Percentiles rank a stretch among this genome's conserved stretches.
These are phyloP conservation scores for Solanum raphanifolium DNA, from an alignment of 257 asterid species.

Conservation along the genomic window DNA sequence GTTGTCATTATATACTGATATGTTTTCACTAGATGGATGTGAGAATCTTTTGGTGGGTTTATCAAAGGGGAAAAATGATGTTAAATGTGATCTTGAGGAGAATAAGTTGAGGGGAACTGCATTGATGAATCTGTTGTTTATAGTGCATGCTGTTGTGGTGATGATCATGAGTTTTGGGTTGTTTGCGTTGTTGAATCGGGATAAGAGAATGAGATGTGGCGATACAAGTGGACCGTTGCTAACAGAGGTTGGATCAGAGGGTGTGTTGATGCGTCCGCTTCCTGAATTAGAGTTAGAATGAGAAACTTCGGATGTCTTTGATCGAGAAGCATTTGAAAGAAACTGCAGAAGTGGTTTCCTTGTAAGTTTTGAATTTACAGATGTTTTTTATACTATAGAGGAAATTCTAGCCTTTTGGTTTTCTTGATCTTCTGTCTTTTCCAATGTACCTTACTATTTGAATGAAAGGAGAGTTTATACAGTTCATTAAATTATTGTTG, in stretches of 20 bases:
- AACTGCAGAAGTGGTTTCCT: background rate
- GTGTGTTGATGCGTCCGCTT: conserved; percentile 44
- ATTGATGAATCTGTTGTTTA: conserved; percentile 44
- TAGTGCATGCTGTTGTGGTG: conserved; percentile 34
- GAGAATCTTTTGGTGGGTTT: conserved; percentile 21
- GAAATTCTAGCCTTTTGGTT: background rate
- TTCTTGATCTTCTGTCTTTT: background rate
- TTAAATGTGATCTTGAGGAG: conserved; percentile 63
- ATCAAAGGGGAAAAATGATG: conserved; percentile 32
- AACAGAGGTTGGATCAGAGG: conserved; percentile 38
- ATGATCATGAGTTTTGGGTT: conserved; percentile 24
- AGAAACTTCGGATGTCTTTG: conserved; percentile 3
- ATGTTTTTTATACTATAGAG: background rate
- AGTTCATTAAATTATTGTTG: background rate
- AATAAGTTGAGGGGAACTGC: conserved; percentile 61
- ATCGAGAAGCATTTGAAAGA: background rate
- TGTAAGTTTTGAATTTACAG: conserved; percentile 9
- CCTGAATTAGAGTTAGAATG: conserved; percentile 62
- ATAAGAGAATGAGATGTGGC: conserved; percentile 29
- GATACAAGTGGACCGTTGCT: conserved; percentile 40
- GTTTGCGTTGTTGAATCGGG: conserved; percentile 42
- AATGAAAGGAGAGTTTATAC: background rate
- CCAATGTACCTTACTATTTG: background rate
- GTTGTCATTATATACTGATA: conserved; percentile 55
- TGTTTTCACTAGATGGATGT: conserved; percentile 57